Percentiles rank a stretch among this genome's conserved stretches.
These are phyloP conservation scores for Candida glucosophila DNA, from an alignment of 1,139 yeast species.

Conservation along the genomic window DNA sequence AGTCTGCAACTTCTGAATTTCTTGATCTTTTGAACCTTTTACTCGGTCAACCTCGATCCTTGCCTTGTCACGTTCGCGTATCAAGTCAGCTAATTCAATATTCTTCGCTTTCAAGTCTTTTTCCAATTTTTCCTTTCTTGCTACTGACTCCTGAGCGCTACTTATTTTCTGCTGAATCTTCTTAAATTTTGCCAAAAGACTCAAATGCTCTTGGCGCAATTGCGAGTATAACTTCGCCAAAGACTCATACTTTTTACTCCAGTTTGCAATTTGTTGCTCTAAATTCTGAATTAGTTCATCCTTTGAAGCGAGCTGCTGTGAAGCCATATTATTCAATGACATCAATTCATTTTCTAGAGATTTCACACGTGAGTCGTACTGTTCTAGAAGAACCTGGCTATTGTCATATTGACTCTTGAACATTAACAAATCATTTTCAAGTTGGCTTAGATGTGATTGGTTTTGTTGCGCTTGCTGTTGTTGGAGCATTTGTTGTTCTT, in stretches of 20 bases:
- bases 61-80: slow-evolving; percentile 85
- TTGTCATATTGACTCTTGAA: slow-evolving; percentile 79
- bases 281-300: slow-evolving; percentile 63
- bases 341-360: slow-evolving; percentile 68
- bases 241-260: slow-evolving; percentile 86
- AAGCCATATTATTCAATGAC: slow-evolving; percentile 56
- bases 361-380: slow-evolving; percentile 81
- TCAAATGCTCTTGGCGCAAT: slow-evolving; percentile 85
- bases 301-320: slow-evolving; percentile 68
- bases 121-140: slow-evolving; percentile 75
- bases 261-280: slow-evolving; percentile 68
- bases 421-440: slow-evolving; percentile 72
- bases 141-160: slow-evolving; percentile 87
- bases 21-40: slow-evolving; percentile 58
- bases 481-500: slow-evolving; percentile 54
- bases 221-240: slow-evolving; percentile 87
- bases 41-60: slow-evolving; percentile 72
- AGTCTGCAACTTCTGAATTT: slow-evolving; percentile 58
- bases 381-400: slow-evolving; percentile 77
- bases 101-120: slow-evolving; percentile 80
- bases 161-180: slow-evolving; percentile 83
- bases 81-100: slow-evolving; percentile 80
- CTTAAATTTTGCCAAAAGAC: slow-evolving; percentile 69
- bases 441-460: slow-evolving; percentile 71
- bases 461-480: slow-evolving; percentile 71